A percentile compares a stretch with the other conserved stretches of the same genome.
phyloP scores from a whole-genome alignment of 768 basidiomycete species.

The Kwoniella shandongensis region DNA sequence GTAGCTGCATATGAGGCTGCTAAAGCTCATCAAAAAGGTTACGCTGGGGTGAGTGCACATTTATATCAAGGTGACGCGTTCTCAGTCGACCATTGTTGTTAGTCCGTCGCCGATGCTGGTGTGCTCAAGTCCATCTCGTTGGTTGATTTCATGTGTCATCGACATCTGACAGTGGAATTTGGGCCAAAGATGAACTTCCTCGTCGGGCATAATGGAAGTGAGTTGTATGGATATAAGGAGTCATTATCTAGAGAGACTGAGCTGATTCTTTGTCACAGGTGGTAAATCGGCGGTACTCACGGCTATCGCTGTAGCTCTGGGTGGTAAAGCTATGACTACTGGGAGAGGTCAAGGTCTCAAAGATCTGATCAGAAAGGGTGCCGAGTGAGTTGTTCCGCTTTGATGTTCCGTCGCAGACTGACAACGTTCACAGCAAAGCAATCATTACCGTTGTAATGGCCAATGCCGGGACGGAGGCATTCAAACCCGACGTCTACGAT shows the following conservation, averaged over 20 bases:
- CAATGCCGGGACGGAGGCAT: conserved; percentile 90
- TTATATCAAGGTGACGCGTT: not conserved
- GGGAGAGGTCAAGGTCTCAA: conserved; percentile 83
- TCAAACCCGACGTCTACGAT: conserved; percentile 78
- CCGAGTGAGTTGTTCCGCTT: conserved; percentile 60
- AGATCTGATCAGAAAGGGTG: conserved; percentile 80
- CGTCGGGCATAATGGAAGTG: conserved; percentile 92
- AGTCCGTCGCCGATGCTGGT: conserved; percentile 82
- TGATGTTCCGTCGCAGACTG: not conserved
- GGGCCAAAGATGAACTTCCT: conserved; percentile 97
- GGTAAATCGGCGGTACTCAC: conserved; percentile 94
- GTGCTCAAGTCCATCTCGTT: conserved; percentile 66
- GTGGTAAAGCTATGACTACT: conserved; percentile 87
- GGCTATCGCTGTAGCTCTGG: conserved; percentile 87
- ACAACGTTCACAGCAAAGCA: conserved; percentile 58
- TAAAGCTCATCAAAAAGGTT: conserved; percentile 5
- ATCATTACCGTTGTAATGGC: conserved; percentile 79
- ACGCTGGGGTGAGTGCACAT: conserved; percentile 16
- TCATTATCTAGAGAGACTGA: conserved; percentile 8
- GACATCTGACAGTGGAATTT: conserved; percentile 75
- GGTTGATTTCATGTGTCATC: conserved; percentile 96
- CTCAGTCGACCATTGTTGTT: not conserved
- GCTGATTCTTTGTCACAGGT: conserved; percentile 58
- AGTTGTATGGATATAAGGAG: conserved; percentile 49
- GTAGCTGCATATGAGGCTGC: conserved; percentile 18